These are phyloP conservation scores for Arthrobotrys entomopaga DNA, from an alignment of 2,329 filamentous ascomycete genomes.

Conservation along the genomic window DNA sequence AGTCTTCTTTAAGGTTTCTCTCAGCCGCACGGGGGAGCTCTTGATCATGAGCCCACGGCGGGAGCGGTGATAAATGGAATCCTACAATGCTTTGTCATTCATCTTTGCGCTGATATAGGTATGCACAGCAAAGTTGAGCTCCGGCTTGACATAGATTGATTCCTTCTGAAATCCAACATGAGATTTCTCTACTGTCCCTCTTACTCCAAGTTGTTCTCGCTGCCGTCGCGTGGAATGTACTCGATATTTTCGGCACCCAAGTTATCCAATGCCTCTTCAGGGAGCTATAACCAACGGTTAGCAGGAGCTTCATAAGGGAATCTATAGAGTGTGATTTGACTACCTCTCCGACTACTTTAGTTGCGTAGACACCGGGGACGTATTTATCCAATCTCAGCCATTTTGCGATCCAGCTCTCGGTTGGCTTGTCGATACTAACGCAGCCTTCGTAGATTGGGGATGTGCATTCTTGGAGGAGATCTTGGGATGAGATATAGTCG, in stretches of 20 bases:
- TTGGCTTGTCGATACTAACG: conserved; percentile 84
- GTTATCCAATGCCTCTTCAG: conserved; percentile 71
- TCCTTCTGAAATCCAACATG: too few relatives aligned
- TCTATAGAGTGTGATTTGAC: conserved; percentile 58
- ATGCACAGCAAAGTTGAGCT: too few relatives aligned
- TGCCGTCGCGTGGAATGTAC: conserved; percentile 68
- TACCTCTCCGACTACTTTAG: conserved; percentile 86
- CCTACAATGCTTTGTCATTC: too few relatives aligned
- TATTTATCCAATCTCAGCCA: conserved; percentile 94
- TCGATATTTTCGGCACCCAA: conserved; percentile 73
- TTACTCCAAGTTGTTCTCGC: conserved; percentile 56
- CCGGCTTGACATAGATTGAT: too few relatives aligned
- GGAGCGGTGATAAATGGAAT: too few relatives aligned
- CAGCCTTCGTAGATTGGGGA: conserved; percentile 95
- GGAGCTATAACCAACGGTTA: conserved; percentile 62
- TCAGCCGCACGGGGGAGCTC: too few relatives aligned
- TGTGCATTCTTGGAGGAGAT: conserved; percentile 90
- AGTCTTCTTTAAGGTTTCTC: too few relatives aligned
- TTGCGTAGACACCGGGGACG: conserved; percentile 88
- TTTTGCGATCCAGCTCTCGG: conserved; percentile 90
- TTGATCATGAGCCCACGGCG: too few relatives aligned
- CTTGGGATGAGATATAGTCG: conserved; percentile 78
- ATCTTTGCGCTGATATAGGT: too few relatives aligned
- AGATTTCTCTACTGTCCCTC: neutral
- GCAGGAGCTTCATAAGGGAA: neutral